Percentiles rank a stretch among this genome's conserved stretches.
These are phyloP conservation scores for Botrytis pseudocinerea DNA, from an alignment of 2,329 filamentous ascomycete species.

Conservation along the genomic window DNA sequence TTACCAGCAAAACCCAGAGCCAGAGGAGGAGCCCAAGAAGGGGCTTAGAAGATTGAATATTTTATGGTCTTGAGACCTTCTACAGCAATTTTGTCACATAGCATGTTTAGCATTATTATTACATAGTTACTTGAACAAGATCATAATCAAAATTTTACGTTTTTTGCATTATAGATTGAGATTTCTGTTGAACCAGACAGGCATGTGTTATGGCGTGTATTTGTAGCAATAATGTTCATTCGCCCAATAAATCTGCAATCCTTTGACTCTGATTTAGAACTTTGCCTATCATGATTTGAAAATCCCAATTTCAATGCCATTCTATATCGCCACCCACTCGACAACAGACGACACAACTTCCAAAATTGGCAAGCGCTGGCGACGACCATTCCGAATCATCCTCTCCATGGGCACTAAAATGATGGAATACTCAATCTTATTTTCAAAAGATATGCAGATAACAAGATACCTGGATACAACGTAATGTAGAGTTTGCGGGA, in stretches of 20 bases:
- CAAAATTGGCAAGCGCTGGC: not conserved
- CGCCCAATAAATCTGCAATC: not conserved
- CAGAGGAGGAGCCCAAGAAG: slow-evolving; percentile 35
- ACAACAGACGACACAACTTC: not conserved
- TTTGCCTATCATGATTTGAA: not conserved
- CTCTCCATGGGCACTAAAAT: not conserved
- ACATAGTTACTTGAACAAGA: slow-evolving; percentile 3
- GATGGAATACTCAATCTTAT: not conserved
- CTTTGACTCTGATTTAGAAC: not conserved
- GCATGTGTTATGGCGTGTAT: not conserved
- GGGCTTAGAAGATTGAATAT: slow-evolving; percentile 41
- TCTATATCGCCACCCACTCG: not conserved
- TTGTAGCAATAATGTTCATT: not conserved
- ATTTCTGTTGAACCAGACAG: not conserved
- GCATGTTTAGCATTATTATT: not conserved
- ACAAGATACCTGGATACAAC: not conserved
- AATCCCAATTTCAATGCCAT: not conserved
- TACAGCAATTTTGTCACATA: not conserved
- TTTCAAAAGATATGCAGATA: not conserved
- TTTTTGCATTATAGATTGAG: not conserved
- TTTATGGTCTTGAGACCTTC: slow-evolving; percentile 36
- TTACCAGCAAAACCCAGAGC: slow-evolving; percentile 42
- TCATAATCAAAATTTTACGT: not conserved
- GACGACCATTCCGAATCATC: not conserved
- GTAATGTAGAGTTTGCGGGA: not conserved